phyloP scores from a whole-genome alignment of 1,139 yeast genomes.

The Magnusiomyces paraingens region DNA sequence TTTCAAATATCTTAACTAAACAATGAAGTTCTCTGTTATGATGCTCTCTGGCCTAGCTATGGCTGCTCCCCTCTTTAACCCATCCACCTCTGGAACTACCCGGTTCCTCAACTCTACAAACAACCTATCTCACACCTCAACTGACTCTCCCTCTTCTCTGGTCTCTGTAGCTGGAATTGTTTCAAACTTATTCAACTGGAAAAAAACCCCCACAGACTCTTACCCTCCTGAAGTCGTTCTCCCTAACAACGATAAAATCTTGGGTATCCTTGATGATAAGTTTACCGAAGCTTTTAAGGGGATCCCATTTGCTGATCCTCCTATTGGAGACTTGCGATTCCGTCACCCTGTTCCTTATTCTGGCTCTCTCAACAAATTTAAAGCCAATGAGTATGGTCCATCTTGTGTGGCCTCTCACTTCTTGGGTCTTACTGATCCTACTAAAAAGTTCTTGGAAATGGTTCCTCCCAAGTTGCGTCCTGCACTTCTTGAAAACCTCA shows the following conservation, averaged over 20 bases:
- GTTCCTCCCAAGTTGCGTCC: neutral
- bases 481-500: constrained; percentile 3
- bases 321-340: constrained; percentile 22
- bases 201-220: neutral
- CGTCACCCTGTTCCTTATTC: constrained; percentile 12
- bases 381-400: constrained; percentile 15
- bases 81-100: neutral
- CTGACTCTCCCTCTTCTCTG: no score
- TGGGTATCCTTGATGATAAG: neutral
- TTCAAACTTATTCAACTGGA: neutral
- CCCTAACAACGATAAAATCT: neutral
- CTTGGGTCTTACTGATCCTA: neutral
- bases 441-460: neutral
- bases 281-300: constrained; percentile 14
- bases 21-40: no score
- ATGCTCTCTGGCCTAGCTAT: no score
- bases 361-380: neutral
- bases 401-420: neutral
- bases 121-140: neutral
- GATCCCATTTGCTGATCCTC: constrained; percentile 27
- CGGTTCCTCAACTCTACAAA: neutral
- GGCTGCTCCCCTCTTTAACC: neutral
- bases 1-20: no score
- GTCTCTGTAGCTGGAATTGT: no score
- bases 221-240: neutral